Percentiles rank a stretch among this genome's conserved stretches.
Conservation (phyloP, 495 filamentous ascomycete species). For the Penicillium cosmopolitanum region DNA sequence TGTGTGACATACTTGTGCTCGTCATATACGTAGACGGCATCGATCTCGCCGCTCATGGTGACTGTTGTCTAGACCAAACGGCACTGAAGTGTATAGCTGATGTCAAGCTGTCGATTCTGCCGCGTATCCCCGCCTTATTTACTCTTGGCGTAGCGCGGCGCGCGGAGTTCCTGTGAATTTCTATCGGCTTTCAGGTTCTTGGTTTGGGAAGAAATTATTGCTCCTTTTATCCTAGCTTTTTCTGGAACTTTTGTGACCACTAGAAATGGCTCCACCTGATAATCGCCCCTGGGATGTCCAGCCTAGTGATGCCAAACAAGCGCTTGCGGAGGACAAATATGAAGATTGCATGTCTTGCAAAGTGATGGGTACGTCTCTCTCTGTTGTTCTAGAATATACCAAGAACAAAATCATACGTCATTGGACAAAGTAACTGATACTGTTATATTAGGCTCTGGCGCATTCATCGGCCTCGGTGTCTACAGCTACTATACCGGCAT, state of each 20-base stretch:
- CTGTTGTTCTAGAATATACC: not conserved
- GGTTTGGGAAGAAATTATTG: not conserved
- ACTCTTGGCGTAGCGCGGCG: constrained; percentile 12
- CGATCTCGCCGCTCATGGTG: constrained; percentile 80
- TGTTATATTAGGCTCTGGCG: constrained; percentile 64
- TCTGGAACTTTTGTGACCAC: not conserved
- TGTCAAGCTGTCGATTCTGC: constrained; percentile 39
- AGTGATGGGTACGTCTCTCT: constrained; percentile 59
- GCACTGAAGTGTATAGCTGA: constrained; percentile 26
- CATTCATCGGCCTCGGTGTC: constrained; percentile 85
- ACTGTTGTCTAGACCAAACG: constrained; percentile 24
- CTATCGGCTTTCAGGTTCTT: not conserved
- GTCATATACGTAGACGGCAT: constrained; percentile 96
- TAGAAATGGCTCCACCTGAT: constrained; percentile 30
- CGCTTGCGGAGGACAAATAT: constrained; percentile 63
- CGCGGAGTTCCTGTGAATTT: not conserved
- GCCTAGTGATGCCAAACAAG: constrained; percentile 45
- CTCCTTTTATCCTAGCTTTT: not conserved
- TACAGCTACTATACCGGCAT: constrained; percentile 87
- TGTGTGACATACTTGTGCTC: constrained; percentile 69
- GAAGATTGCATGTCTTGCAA: constrained; percentile 73
- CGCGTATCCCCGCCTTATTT: constrained; percentile 38
- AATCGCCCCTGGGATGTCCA: constrained; percentile 30
- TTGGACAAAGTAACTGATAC: constrained; percentile 12
- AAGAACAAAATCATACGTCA: not conserved